Conservation (phyloP, 192 early-diverging fungal genomes). For the Gamsiella multidivaricata region DNA sequence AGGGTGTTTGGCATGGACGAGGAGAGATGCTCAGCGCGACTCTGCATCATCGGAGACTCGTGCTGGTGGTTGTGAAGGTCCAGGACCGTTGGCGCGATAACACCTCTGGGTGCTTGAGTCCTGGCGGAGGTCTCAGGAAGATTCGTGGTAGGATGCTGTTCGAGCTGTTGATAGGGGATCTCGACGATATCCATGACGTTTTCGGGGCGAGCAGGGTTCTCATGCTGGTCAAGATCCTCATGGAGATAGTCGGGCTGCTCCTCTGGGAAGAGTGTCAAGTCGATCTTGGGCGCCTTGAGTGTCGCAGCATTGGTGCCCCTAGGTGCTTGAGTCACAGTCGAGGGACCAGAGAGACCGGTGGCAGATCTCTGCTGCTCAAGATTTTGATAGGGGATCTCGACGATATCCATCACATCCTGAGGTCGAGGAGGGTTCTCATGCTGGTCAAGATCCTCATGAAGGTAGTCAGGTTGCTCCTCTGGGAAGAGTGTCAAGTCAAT, state of each 20-base stretch:
- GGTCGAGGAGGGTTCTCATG: conserved; percentile 18
- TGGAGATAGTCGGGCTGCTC: conserved; percentile 34
- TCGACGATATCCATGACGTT: conserved; percentile 3
- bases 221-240: not conserved
- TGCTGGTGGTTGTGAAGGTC: conserved; percentile 6
- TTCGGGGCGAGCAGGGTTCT: conserved; percentile 12
- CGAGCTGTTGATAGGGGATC: not conserved
- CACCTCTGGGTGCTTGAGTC: not conserved
- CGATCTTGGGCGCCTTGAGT: conserved; percentile 11
- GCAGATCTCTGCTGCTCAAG: not conserved
- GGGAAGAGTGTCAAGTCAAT: conserved; percentile 14
- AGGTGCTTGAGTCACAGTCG: not conserved
- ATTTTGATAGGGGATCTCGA: not conserved
- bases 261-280: conserved; percentile 25
- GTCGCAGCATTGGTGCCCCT: conserved; percentile 11
- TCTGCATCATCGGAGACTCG: not conserved
- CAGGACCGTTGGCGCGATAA: conserved; percentile 9
- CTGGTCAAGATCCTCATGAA: not conserved
- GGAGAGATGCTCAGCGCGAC: not conserved
- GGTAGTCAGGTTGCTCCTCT: conserved; percentile 36
- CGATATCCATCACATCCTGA: not conserved
- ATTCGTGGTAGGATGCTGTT: not conserved
- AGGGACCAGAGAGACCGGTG: not conserved
- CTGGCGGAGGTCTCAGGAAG: not conserved
- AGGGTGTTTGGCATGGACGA: not conserved